Evolutionary conservation across 2,329 filamentous ascomycete species (phyloP), one percentile per base, ranked within the genome.

Genomic region (Ophiostoma perfectum): DNA sequence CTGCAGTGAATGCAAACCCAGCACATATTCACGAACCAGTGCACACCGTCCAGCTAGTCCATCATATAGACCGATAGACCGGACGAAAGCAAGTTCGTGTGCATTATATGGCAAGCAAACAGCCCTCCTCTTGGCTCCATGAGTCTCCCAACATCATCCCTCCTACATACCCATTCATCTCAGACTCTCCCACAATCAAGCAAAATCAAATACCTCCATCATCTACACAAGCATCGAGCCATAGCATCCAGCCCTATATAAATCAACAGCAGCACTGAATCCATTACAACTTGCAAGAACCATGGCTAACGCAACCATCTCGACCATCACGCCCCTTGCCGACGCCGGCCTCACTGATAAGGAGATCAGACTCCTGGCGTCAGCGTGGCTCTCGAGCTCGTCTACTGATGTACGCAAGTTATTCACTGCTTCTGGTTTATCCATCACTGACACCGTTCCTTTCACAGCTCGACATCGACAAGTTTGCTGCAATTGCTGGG

Each of bases 391-490:
- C 9, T 66, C 67, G 0, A 68, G 64, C 41, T 7, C 49, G 2
- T 39, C 45, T 9, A 66, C 49, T 3, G 67, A 63, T 38, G 70
- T 52, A 39, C 36, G 68, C 27, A 27, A 27, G 27, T 2, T 68
- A 3, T 5, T 16, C 58, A 36, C 3, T 9, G 55, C 3, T 55
- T 52, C 6, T 9, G 60, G n/a, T 44, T 66, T 27, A 65, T 7
- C 7, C 60, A 8, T 38, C 45, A 38, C 39, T 63, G 8, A 63
- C n/a, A 42, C 36, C 16, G 11, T 62, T 5, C 14, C 2, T 55
- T 11, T 12, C 12, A n/a, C 27, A 73, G 71, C 67, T 73, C 9
- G 70, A 73, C 64, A 72, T 66, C 14, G 68, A 71, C 5, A 68
- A 68, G 14, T 73, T 73, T 27, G 66, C 71, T 36, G 7, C 58